Conservation (phyloP, 176 grass and related monocot genomes). For the Eragrostis nindensis region DNA sequence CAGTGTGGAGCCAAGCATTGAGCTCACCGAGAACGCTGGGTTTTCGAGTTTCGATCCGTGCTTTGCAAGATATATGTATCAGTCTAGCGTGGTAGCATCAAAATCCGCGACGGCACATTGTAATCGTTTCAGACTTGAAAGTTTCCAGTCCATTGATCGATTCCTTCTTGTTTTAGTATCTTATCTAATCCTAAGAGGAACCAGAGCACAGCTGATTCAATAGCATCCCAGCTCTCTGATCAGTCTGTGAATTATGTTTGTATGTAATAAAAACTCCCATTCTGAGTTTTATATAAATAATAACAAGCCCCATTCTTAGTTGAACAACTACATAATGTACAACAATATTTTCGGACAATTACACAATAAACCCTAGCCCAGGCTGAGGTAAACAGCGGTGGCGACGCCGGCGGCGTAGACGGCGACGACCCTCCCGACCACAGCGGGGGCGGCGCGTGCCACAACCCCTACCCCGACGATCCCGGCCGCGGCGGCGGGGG, state of each 20-base stretch:
- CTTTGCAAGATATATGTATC: background rate
- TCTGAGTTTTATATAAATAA: too few relatives aligned
- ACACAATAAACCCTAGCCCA: slow-evolving; percentile 46
- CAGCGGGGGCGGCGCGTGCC: slow-evolving; percentile 32
- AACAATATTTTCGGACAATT: background rate
- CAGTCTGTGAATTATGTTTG: background rate
- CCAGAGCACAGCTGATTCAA: background rate
- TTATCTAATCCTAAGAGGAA: background rate
- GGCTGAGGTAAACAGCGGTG: slow-evolving; percentile 67
- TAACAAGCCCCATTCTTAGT: background rate
- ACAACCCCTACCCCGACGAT: slow-evolving; percentile 55
- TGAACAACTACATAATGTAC: background rate
- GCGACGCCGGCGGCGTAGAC: slow-evolving; percentile 65
- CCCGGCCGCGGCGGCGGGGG: slow-evolving; percentile 56
- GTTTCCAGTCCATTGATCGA: too few relatives aligned
- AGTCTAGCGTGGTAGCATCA: background rate
- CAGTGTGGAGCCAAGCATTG: background rate
- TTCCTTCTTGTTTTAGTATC: background rate
- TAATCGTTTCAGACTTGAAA: background rate
- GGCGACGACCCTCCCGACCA: slow-evolving; percentile 57
- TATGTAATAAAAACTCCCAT: too few relatives aligned
- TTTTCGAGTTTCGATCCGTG: background rate
- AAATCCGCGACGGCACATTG: too few relatives aligned
- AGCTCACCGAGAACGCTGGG: background rate
- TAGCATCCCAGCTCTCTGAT: background rate